phyloP scores from a whole-genome alignment of 192 early-diverging fungal genomes.

The Cetraspora pellucida region DNA sequence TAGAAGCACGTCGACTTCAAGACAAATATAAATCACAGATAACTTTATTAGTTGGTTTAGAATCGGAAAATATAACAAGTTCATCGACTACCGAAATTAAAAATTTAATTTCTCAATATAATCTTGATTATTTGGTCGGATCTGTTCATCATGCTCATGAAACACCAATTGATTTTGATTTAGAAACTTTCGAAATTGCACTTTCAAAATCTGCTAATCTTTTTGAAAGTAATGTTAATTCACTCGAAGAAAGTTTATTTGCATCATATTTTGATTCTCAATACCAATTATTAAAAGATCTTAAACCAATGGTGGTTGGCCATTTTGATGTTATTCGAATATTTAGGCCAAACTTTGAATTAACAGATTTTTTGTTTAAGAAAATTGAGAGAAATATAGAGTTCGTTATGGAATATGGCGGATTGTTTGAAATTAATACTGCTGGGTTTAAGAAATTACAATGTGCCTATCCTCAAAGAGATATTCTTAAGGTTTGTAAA shows the following conservation, averaged over 20 bases:
- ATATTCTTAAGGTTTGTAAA: constrained; percentile 70
- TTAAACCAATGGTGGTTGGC: constrained; percentile 86
- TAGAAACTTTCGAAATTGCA: constrained; percentile 57
- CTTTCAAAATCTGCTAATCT: constrained; percentile 25
- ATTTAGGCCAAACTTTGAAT: constrained; percentile 49
- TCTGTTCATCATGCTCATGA: constrained; percentile 87
- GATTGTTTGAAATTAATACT: constrained; percentile 92
- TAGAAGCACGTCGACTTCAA: constrained; percentile 74
- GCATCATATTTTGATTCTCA: constrained; percentile 88
- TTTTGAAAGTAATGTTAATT: neutral
- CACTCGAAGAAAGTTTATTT: constrained; percentile 56
- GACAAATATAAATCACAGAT: constrained; percentile 68
- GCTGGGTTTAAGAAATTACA: constrained; percentile 84
- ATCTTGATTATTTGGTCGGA: constrained; percentile 88
- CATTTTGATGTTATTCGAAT: constrained; percentile 96
- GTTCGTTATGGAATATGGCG: constrained; percentile 75
- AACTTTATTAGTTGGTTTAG: constrained; percentile 78
- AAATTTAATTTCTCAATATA: neutral
- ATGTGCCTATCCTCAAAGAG: constrained; percentile 86
- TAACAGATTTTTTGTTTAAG: constrained; percentile 45
- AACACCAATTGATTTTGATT: constrained; percentile 84
- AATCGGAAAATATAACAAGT: constrained; percentile 83
- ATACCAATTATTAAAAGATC: constrained; percentile 65
- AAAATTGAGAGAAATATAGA: constrained; percentile 82
- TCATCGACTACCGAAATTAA: constrained; percentile 15